These are phyloP conservation scores for Pseudocercospora eumusae DNA, from an alignment of 2,329 filamentous ascomycete genomes.

Conservation along the genomic window DNA sequence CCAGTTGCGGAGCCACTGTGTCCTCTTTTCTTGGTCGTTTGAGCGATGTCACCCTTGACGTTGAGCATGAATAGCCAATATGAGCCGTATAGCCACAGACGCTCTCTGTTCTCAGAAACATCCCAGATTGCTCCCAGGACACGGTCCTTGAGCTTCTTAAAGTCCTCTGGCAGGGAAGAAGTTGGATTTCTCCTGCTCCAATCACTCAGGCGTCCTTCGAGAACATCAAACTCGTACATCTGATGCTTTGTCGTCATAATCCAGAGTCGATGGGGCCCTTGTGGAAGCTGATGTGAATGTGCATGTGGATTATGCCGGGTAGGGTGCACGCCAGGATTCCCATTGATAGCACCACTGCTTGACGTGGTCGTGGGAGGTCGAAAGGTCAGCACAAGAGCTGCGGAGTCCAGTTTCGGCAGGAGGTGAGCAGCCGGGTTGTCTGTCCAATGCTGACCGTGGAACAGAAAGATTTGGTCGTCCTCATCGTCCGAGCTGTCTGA, in stretches of 20 bases:
- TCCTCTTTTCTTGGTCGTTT: conserved; percentile 31
- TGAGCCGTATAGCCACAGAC: conserved; percentile 84
- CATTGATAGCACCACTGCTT: conserved; percentile 41
- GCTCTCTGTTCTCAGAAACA: conserved; percentile 52
- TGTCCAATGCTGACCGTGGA: conserved; percentile 69
- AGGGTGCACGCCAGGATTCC: conserved; percentile 52
- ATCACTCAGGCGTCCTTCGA: conserved; percentile 73
- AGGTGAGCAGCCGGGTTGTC: conserved; percentile 64
- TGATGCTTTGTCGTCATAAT: conserved; percentile 66
- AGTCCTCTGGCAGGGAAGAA: conserved; percentile 71
- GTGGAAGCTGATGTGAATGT: conserved; percentile 59
- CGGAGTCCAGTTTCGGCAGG: conserved; percentile 49
- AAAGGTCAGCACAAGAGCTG: conserved; percentile 51
- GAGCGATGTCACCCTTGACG: conserved; percentile 65
- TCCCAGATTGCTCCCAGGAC: conserved; percentile 88
- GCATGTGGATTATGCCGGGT: conserved; percentile 55
- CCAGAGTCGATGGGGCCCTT: conserved; percentile 57
- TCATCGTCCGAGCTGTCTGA: conserved; percentile 40
- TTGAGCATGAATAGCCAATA: conserved; percentile 94
- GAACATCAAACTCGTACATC: conserved; percentile 75
- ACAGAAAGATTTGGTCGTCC: conserved; percentile 54
- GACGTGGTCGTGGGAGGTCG: conserved; percentile 38
- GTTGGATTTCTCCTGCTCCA: conserved; percentile 86
- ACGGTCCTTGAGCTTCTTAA: conserved; percentile 72
- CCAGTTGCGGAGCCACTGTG: conserved; percentile 30